phyloP scores from a whole-genome alignment of 2,329 filamentous ascomycete species.

The Phaeosphaeria sp. region DNA sequence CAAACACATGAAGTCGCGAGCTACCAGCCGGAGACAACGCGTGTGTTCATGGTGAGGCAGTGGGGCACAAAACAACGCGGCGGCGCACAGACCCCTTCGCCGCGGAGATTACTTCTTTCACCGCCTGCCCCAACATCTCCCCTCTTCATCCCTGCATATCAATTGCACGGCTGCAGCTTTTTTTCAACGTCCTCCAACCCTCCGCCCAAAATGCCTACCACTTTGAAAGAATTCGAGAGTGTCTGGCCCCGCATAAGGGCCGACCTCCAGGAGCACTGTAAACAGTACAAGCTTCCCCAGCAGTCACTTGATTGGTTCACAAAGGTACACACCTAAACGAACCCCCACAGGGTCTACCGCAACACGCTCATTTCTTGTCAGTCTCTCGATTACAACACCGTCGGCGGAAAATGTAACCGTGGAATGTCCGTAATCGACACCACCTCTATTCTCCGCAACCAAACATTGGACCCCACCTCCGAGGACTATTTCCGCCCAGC shows the following conservation, averaged over 20 bases:
- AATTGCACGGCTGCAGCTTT: slow-evolving; percentile 1
- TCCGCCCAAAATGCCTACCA: slow-evolving; percentile 66
- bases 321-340: slow-evolving; percentile 61
- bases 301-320: slow-evolving; percentile 87
- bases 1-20: background rate
- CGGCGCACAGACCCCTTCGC: slow-evolving; percentile 7
- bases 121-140: slow-evolving; percentile 18
- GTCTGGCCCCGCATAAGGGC: slow-evolving; percentile 87
- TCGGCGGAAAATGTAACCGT: slow-evolving; percentile 97
- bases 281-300: slow-evolving; percentile 81
- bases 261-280: slow-evolving; percentile 79
- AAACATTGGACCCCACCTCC: slow-evolving; percentile 71
- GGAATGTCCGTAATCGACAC: slow-evolving; percentile 98
- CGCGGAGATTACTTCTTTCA: slow-evolving; percentile 25
- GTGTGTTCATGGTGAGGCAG: slow-evolving; percentile 17
- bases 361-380: slow-evolving; percentile 48
- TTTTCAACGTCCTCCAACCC: background rate
- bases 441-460: slow-evolving; percentile 76
- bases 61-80: slow-evolving; percentile 5
- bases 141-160: slow-evolving; percentile 16
- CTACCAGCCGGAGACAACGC: background rate
- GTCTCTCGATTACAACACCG: slow-evolving; percentile 83
- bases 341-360: slow-evolving; percentile 4
- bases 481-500: slow-evolving; percentile 85
- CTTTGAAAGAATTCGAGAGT: slow-evolving; percentile 84